These are phyloP conservation scores for Phytophthora litchii DNA, from an alignment of 352 stramenopile genomes.

Conservation along the genomic window DNA sequence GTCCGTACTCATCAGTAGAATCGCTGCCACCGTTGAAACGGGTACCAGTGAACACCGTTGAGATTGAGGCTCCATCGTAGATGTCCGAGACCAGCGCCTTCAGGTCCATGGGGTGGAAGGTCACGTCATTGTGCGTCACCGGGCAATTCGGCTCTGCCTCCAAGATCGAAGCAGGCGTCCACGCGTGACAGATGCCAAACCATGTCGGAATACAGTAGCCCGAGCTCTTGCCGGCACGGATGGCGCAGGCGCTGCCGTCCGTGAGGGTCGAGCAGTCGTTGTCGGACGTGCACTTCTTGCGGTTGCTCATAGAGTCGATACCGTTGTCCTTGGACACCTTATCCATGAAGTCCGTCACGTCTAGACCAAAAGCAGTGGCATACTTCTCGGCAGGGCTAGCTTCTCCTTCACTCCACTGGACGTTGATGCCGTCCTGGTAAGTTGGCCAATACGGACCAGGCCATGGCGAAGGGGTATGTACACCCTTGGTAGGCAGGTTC, in stretches of 20 bases:
- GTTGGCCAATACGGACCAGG: constrained; percentile 46
- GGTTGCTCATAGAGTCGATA: constrained; percentile 22
- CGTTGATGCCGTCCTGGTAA: constrained; percentile 67
- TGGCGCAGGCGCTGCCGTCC: constrained; percentile 25
- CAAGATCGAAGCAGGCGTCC: constrained; percentile 33
- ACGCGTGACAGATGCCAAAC: constrained; percentile 44
- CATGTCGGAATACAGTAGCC: constrained; percentile 43
- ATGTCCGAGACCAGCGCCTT: constrained; percentile 37
- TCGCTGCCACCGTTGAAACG: constrained; percentile 27
- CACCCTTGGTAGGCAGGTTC: constrained; percentile 17
- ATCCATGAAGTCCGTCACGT: constrained; percentile 42
- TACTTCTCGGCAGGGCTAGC: constrained; percentile 48
- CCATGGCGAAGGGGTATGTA: constrained; percentile 19
- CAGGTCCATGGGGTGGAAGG: constrained; percentile 40
- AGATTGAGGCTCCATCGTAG: constrained; percentile 25
- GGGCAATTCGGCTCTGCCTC: constrained; percentile 39
- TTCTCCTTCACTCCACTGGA: constrained; percentile 27
- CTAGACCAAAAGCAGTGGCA: constrained; percentile 37
- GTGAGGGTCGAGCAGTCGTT: constrained; percentile 21
- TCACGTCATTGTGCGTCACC: constrained; percentile 39
- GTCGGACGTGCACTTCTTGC: constrained; percentile 21
- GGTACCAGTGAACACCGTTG: constrained; percentile 36
- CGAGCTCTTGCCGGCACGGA: constrained; percentile 14
- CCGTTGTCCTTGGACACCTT: constrained; percentile 34
- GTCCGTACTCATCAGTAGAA: constrained; percentile 39